Base-by-base conservation (phyloP, 352 stramenopile species). In the Globisporangium lucens region DNA sequence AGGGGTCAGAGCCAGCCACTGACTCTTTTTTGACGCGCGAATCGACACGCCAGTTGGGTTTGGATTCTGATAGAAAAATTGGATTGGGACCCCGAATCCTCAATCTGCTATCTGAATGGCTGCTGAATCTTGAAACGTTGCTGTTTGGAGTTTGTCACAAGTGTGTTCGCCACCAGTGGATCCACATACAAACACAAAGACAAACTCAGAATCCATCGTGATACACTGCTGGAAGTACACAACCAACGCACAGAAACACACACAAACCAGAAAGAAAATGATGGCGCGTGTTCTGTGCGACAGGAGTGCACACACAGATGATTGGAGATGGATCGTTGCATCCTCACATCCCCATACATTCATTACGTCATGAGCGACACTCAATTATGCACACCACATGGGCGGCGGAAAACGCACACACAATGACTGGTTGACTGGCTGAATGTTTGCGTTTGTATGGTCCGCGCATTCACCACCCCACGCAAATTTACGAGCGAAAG, bases 1-100 rank as follows among this genome's bases (percentile, higher is more conserved):
- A 27, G 17, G 27, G 53, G 15, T 59, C 53, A 59, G 53, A 41
- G 30, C 29, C 22, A 57, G 52, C 61, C 17, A 41, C 55, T 53
- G 62, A 67, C 62, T 67, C 62, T 59, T 60, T 67, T 67, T 41
- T 27, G 29, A 29, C 27, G 52, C 13, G 22, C 51, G 22, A 30
- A 56, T 56, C 51, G 24, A 30, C 51, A 29, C 24, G n/a, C 47
- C 47, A 56, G 36, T 5, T 43, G 36, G 36, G 10, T 43, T 43
- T 43, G 12, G 36, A 17, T 43, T 9, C 9, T 38, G 12, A 43
- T 43, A 15, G 36, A 43, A 43, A 43, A 15, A 4, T 43, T 43
- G 9, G 35, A 10, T 10, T 43, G 13, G 36, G 36, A 43, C 36
- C 36, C 36, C 36, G 36, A 43, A 43, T 43, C 10, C 36, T 43